phyloP scores from a whole-genome alignment of 1,284 basidiomycete genomes.

The Cutaneotrichosporon sp. region DNA sequence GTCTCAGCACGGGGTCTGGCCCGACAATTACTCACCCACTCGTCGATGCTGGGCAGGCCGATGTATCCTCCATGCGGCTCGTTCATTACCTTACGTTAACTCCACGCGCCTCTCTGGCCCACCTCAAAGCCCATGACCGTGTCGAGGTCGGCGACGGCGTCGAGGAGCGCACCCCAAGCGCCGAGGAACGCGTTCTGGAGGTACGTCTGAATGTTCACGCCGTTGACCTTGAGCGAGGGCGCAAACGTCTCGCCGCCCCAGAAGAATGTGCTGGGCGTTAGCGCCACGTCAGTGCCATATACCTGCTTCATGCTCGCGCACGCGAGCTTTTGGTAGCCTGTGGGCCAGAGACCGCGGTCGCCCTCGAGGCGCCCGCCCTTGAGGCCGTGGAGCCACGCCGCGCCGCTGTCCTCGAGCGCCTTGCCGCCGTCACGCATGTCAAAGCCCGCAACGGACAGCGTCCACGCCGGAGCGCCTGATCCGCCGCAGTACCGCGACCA shows the following conservation, averaged over 20 bases:
- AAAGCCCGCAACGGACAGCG: slow-evolving; percentile 71
- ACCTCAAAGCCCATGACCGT: slow-evolving; percentile 87
- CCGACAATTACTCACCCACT: slow-evolving; percentile 53
- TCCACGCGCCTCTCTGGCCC: slow-evolving; percentile 17
- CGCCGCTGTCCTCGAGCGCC: slow-evolving; percentile 68
- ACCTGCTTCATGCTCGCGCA: slow-evolving; percentile 79
- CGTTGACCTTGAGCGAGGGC: slow-evolving; percentile 60
- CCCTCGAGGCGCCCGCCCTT: slow-evolving; percentile 49
- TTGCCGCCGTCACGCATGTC: slow-evolving; percentile 55
- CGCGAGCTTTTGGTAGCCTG: slow-evolving; percentile 75
- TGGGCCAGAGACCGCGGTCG: slow-evolving; percentile 81
- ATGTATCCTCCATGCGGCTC: slow-evolving; percentile 94
- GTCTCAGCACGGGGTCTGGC: background rate
- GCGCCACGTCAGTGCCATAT: background rate
- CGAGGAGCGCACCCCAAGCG: slow-evolving; percentile 67
- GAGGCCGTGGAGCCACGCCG: slow-evolving; percentile 77
- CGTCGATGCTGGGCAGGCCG: slow-evolving; percentile 71
- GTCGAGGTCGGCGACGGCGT: slow-evolving; percentile 65
- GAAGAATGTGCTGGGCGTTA: slow-evolving; percentile 61
- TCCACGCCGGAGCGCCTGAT: slow-evolving; percentile 89
- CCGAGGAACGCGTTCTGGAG: slow-evolving; percentile 76
- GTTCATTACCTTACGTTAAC: slow-evolving; percentile 68
- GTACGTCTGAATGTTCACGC: slow-evolving; percentile 68
- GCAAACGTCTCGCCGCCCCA: slow-evolving; percentile 85
- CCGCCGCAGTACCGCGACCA: slow-evolving; percentile 94